phyloP scores from a whole-genome alignment of 331 rosid species.

The Ulmus americana region DNA sequence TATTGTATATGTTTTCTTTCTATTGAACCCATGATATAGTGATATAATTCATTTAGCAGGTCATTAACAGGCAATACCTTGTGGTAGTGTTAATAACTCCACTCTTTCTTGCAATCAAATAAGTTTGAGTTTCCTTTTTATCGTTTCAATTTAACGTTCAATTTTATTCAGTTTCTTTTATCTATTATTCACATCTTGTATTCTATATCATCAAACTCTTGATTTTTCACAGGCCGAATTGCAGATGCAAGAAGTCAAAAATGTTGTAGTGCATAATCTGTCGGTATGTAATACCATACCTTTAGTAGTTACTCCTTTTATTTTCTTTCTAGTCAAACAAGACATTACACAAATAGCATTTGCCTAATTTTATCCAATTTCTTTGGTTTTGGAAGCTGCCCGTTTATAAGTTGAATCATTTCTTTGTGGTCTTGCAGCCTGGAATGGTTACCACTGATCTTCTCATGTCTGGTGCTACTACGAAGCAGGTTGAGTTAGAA shows the following conservation, averaged over 20 bases:
- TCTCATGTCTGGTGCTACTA: constrained; percentile 93
- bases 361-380: too few species aligned
- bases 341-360: constrained; percentile 1
- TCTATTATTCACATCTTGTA: background rate
- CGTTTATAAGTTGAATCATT: background rate
- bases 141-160: background rate
- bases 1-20: background rate
- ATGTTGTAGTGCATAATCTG: constrained; percentile 77
- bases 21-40: background rate
- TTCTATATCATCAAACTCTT: background rate
- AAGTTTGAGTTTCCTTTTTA: background rate
- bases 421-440: constrained; percentile 51
- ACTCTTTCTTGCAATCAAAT: background rate
- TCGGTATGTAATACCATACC: constrained; percentile 50
- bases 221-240: constrained; percentile 67
- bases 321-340: background rate
- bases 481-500: constrained; percentile 62
- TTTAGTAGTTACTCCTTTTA: background rate
- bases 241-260: constrained; percentile 83
- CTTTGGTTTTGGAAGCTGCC: too few species aligned
- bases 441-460: constrained; percentile 99
- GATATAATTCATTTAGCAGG: background rate
- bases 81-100: too few species aligned
- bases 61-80: background rate
- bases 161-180: background rate